A percentile compares a stretch with the other conserved stretches of the same genome.
Conservation (phyloP, 139 green algal species). For the Pleodorina starrii region DNA sequence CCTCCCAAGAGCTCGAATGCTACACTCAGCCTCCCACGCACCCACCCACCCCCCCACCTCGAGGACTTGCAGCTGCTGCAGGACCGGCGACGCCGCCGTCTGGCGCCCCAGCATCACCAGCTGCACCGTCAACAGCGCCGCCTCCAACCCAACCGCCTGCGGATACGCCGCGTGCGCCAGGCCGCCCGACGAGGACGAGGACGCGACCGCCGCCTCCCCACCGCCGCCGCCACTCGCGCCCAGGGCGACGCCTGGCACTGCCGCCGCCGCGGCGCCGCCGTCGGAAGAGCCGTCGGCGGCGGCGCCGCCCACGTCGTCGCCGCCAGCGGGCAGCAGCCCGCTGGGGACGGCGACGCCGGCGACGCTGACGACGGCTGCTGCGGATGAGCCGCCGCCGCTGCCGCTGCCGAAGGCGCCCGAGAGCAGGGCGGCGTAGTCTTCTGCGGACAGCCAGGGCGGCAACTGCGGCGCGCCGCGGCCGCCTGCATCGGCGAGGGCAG, state of each 20-base stretch:
- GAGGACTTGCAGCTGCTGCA: constrained; percentile 70
- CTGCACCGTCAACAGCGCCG: constrained; percentile 74
- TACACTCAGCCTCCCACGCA: no score
- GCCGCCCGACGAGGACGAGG: neutral
- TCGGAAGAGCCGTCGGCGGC: neutral
- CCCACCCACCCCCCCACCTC: constrained; percentile 62
- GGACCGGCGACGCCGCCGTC: constrained; percentile 54
- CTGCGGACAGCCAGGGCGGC: constrained; percentile 65
- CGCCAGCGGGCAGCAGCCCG: neutral
- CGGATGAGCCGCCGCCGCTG: neutral
- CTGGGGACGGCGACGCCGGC: neutral
- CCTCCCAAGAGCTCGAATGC: no score
- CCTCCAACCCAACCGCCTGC: constrained; percentile 70
- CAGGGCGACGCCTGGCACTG: neutral
- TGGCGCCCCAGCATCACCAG: constrained; percentile 74
- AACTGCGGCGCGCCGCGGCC: constrained; percentile 68
- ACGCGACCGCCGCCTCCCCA: neutral
- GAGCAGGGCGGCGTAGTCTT: constrained; percentile 9
- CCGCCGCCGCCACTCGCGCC: neutral
- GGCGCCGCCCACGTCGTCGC: neutral
- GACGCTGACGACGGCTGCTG: neutral
- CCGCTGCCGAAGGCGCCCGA: neutral
- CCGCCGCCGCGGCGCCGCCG: neutral
- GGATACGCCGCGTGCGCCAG: constrained; percentile 63
- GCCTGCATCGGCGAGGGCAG: no score